These are phyloP conservation scores for Diaporthe caulivora DNA, from an alignment of 2,329 filamentous ascomycete species.

Conservation along the genomic window DNA sequence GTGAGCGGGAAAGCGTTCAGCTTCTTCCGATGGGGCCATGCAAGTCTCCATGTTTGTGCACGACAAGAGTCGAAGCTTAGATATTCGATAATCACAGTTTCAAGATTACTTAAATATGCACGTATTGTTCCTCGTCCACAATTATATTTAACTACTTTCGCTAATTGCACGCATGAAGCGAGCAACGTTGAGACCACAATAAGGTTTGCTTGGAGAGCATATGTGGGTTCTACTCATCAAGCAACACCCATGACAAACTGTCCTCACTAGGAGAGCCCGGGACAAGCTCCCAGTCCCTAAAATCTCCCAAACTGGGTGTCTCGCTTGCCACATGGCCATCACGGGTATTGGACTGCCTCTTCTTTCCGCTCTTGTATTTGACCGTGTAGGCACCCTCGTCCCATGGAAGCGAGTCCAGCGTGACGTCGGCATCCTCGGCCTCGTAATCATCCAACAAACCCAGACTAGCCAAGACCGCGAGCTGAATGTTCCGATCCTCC, in stretches of 20 bases:
- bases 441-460: conserved; percentile 17
- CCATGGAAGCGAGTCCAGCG: neutral
- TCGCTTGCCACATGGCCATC: neutral
- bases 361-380: neutral
- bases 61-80: neutral
- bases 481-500: neutral
- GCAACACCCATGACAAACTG: neutral
- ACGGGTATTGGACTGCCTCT: neutral
- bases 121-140: neutral
- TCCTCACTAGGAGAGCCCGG: neutral
- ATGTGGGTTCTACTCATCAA: neutral
- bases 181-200: no score
- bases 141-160: neutral
- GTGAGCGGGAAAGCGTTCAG: conserved; percentile 5
- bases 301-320: neutral
- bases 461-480: neutral
- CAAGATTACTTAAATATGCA: neutral
- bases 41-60: neutral
- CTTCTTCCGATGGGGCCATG: neutral
- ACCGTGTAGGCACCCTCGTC: neutral
- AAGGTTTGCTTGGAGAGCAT: neutral
- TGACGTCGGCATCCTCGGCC: conserved; percentile 1
- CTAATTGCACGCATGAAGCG: neutral
- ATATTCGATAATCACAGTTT: neutral
- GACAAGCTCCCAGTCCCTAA: neutral